Percentiles rank a stretch among this genome's conserved stretches.
Evolutionary conservation across 345 rosid species (phyloP).

Genomic region (Psidium friedrichsthalianum): DNA sequence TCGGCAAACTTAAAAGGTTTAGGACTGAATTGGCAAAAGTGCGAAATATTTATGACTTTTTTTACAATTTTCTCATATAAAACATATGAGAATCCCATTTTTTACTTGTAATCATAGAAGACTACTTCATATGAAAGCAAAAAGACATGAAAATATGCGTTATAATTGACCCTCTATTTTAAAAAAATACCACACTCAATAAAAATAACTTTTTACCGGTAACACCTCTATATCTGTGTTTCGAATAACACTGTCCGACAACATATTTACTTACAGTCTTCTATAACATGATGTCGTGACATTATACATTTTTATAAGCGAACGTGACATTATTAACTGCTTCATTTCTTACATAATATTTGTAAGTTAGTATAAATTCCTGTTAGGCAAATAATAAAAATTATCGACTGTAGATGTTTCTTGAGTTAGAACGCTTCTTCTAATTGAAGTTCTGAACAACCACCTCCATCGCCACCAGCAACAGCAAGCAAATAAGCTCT

Average conservation of each 20-base stretch:
- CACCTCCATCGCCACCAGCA: neutral
- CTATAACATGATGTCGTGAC: rapidly evolving
- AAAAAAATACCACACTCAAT: neutral
- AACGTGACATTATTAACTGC: neutral
- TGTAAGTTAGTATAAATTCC: neutral
- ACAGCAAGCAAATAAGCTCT: neutral
- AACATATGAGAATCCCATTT: too few relatives aligned
- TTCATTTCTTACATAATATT: neutral
- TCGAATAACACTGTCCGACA: neutral
- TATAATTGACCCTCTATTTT: too few relatives aligned
- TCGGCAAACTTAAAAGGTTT: too few relatives aligned
- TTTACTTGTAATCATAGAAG: too few relatives aligned
- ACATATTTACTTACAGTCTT: neutral
- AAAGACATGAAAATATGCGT: too few relatives aligned
- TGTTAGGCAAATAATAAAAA: neutral
- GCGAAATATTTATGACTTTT: too few relatives aligned
- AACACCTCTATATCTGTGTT: neutral
- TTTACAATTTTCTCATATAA: too few relatives aligned
- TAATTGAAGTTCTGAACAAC: neutral
- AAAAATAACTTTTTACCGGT: neutral
- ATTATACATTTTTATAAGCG: neutral
- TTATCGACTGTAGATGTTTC: neutral
- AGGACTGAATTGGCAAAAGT: too few relatives aligned
- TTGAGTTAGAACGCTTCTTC: neutral
- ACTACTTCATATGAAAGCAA: too few relatives aligned